These are phyloP conservation scores for Aphanomyces stellatus DNA, from an alignment of 352 stramenopile species.

Conservation along the genomic window DNA sequence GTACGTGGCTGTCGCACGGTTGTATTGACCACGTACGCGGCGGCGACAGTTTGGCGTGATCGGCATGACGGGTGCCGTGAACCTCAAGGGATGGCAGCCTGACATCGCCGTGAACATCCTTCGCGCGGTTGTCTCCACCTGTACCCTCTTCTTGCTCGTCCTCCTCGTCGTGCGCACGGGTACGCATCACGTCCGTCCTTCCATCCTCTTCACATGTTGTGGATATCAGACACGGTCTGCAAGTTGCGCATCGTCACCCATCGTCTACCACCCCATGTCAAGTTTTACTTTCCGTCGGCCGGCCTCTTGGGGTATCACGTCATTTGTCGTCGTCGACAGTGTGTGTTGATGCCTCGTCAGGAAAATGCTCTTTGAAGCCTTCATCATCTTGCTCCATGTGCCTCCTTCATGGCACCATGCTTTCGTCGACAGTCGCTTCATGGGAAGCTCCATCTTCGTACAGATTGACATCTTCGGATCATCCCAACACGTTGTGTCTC, in stretches of 20 bases:
- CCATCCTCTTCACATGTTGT: background rate
- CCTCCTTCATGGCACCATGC: background rate
- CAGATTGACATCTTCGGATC: background rate
- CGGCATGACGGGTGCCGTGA: background rate
- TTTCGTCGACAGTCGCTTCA: constrained; percentile 10
- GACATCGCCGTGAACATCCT: background rate
- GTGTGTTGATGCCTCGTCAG: too few species aligned
- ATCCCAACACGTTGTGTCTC: background rate
- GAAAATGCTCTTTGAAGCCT: background rate
- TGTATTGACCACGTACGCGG: background rate
- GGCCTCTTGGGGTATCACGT: constrained; percentile 10
- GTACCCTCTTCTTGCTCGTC: constrained; percentile 7
- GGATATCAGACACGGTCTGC: background rate
- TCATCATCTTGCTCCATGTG: constrained; percentile 13
- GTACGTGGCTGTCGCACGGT: background rate
- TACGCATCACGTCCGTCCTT: background rate
- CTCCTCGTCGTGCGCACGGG: background rate
- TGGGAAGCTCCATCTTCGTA: constrained; percentile 1
- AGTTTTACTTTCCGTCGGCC: constrained; percentile 9
- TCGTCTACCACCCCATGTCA: constrained; percentile 2
- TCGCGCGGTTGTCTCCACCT: background rate
- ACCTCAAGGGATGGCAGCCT: background rate
- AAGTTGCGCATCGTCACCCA: constrained; percentile 1
- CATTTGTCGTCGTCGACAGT: too few species aligned
- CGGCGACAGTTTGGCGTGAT: background rate